Base-by-base conservation (phyloP, 1,284 basidiomycete species). In the Schizophyllum commune region DNA sequence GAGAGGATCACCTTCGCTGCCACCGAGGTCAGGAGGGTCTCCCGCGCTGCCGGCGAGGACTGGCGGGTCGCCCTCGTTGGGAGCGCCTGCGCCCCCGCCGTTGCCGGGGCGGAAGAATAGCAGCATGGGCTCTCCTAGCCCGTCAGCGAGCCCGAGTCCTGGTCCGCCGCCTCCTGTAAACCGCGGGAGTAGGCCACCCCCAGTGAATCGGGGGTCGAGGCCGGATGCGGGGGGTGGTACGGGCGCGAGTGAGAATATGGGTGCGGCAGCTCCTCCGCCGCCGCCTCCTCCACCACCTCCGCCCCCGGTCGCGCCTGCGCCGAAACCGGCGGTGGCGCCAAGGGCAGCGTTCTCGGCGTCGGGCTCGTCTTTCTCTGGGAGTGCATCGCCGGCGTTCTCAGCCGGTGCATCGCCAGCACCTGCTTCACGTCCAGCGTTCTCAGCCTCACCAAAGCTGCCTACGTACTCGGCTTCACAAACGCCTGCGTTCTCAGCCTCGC, bases 111-210 rank as follows among this genome's bases (percentile, higher is more conserved):
- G 27, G 27, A 27, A 27, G 27, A 27, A 27, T 27, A 27, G 27
- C 27, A 27, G 27, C 27, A 27, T 27, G 27, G 9, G 39, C 17
- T 8, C 39, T 2, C 39, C 39, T 2, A 47, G 39, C 39, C 39
- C 39, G 9, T 11, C 39, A 4, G 39, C 39, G 39, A 47, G 39
- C 17, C 39, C 60, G 54, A 65, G 17, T 56, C 65, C 60, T 39
- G 61, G 65, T 21, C 66, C 72, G 53, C 66, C 69, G 34, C 68
- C 69, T 4, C 64, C 68, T 59, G 52, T 47, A 17, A 47, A 47
- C 17, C 39, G 17, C 2, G 9, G 13, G 17, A 47, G 39, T 8
- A 47, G 39, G 8, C 39, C 39, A 9, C 39, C 39, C 13, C 39
- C 39, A 13, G 39, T 47, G 8, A 47, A 47, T 47, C 39, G 39